phyloP scores from a whole-genome alignment of 2,329 filamentous ascomycete species.

The Beauveria rudraprayagi region DNA sequence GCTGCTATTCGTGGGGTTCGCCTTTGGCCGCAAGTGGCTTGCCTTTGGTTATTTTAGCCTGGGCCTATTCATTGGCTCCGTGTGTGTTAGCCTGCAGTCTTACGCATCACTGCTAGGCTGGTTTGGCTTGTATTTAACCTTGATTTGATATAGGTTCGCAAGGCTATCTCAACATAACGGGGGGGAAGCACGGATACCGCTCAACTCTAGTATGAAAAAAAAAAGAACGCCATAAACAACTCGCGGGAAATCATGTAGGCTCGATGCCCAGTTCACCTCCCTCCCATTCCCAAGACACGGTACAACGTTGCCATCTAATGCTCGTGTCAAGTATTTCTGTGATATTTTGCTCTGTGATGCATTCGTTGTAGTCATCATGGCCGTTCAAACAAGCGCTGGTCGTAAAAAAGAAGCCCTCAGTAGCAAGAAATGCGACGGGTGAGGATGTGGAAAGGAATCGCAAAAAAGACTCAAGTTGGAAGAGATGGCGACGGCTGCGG shows the following conservation, averaged over 20 bases:
- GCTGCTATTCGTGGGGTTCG: not conserved
- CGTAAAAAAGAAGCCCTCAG: not conserved
- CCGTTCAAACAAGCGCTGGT: constrained; percentile 4
- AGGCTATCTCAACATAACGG: not conserved
- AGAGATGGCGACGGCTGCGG: not conserved
- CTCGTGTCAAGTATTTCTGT: constrained; percentile 6
- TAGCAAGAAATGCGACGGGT: not conserved
- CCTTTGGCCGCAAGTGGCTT: not conserved
- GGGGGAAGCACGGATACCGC: not conserved
- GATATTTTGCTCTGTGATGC: constrained; percentile 13
- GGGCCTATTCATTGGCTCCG: not conserved
- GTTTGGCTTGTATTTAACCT: not conserved
- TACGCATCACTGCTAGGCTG: not conserved
- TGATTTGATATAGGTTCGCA: not conserved
- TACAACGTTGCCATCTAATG: constrained; percentile 5
- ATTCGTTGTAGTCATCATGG: constrained; percentile 10
- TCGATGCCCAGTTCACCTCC: not conserved
- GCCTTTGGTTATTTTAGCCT: too few relatives aligned
- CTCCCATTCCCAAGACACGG: constrained; percentile 4
- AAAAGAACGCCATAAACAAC: constrained; percentile 1
- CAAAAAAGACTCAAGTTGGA: not conserved
- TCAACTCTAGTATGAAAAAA: constrained; percentile 1
- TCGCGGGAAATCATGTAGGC: not conserved
- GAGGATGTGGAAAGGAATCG: not conserved
- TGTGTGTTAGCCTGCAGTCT: not conserved